A percentile compares a stretch with the other conserved stretches of the same genome.
Conservation (phyloP, 352 stramenopile genomes). For the Pythium brassicae region DNA sequence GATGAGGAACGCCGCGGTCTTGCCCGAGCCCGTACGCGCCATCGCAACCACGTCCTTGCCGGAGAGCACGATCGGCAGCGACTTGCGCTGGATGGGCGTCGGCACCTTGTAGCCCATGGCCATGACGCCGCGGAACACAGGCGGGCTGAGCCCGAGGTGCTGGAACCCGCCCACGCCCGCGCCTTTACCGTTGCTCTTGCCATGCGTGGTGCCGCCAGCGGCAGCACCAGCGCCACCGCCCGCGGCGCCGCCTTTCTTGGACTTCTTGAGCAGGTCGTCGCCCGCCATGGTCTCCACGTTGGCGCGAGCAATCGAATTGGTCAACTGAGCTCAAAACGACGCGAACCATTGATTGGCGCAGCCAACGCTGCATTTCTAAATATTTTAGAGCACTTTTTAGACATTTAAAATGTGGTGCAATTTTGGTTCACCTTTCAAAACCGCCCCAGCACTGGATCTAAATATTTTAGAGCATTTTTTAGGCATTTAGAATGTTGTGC, state of each 20-base stretch:
- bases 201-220: slow-evolving; percentile 41
- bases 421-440: not conserved
- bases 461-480: too few relatives aligned
- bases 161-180: slow-evolving; percentile 80
- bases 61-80: slow-evolving; percentile 94
- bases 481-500: too few relatives aligned
- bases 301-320: slow-evolving; percentile 16
- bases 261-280: slow-evolving; percentile 63
- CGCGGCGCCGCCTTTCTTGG: slow-evolving; percentile 28
- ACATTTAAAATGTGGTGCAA: too few relatives aligned
- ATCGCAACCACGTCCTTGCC: slow-evolving; percentile 98
- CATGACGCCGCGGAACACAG: slow-evolving; percentile 85
- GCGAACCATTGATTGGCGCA: not conserved
- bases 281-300: slow-evolving; percentile 30
- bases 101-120: slow-evolving; percentile 96
- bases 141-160: slow-evolving; percentile 72
- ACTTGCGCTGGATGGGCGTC: slow-evolving; percentile 99
- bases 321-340: slow-evolving; percentile 3
- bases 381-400: too few relatives aligned
- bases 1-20: slow-evolving; percentile 98
- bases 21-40: slow-evolving; percentile 97
- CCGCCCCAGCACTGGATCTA: too few relatives aligned
- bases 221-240: slow-evolving; percentile 11
- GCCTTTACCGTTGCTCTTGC: slow-evolving; percentile 79
- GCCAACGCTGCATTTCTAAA: too few relatives aligned